Evolutionary conservation across 164 flowering plant genomes (phyloP).

Genomic region (Liquidambar formosana): DNA sequence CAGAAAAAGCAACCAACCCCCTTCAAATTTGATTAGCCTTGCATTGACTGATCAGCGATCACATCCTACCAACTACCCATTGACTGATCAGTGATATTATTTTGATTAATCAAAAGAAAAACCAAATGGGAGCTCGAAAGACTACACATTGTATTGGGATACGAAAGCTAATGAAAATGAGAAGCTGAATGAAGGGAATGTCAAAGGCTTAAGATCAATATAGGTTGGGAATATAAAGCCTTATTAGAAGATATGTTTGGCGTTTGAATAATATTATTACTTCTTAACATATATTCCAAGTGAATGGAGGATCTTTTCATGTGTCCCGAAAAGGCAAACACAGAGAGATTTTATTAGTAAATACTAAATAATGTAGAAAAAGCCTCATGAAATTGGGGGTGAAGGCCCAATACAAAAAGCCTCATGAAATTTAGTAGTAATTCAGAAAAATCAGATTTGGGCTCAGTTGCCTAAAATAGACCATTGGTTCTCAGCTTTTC

Average conservation of each 20-base stretch:
- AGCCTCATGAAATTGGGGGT: too few relatives aligned
- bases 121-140: not conserved
- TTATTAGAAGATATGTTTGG: not conserved
- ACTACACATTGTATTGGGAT: not conserved
- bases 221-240: not conserved
- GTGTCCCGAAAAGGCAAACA: not conserved
- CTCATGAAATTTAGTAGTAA: too few relatives aligned
- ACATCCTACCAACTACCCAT: not conserved
- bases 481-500: too few relatives aligned
- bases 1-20: not conserved
- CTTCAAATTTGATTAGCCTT: not conserved
- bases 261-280: not conserved
- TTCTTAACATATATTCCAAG: slow-evolving; percentile 1
- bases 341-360: not conserved
- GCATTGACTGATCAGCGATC: too few relatives aligned
- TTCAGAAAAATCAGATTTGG: too few relatives aligned
- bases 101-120: not conserved
- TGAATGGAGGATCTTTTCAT: not conserved
- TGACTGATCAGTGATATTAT: not conserved
- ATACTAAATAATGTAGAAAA: too few relatives aligned
- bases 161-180: not conserved
- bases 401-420: too few relatives aligned
- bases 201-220: not conserved
- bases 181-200: not conserved
- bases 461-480: too few relatives aligned